These are phyloP conservation scores for Citrus maxima DNA, from an alignment of 345 rosid genomes.

Conservation along the genomic window DNA sequence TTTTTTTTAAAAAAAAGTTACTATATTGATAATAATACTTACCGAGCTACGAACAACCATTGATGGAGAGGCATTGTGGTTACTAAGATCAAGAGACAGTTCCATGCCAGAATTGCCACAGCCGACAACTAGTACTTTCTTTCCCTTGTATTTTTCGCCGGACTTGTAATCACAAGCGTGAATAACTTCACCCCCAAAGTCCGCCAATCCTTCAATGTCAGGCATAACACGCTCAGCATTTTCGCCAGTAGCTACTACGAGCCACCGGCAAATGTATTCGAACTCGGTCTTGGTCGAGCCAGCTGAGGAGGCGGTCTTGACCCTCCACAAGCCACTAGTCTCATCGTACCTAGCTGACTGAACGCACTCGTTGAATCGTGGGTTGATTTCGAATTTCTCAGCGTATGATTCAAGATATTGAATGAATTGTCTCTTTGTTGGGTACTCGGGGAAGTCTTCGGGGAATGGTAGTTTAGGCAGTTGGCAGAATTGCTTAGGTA, in stretches of 20 bases:
- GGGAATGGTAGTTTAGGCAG: conserved; percentile 83
- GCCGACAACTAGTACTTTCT: conserved; percentile 82
- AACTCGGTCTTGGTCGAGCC: conserved; percentile 49
- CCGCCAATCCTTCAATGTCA: conserved; percentile 61
- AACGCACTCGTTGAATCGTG: conserved; percentile 78
- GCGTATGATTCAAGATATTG: conserved; percentile 75
- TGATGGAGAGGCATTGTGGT: conserved; percentile 64
- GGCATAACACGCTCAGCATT: conserved; percentile 83
- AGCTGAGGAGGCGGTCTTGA: conserved; percentile 44
- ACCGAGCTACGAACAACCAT: conserved; percentile 90
- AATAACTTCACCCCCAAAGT: conserved; percentile 67
- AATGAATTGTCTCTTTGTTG: conserved; percentile 63
- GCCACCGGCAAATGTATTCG: conserved; percentile 89
- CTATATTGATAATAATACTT: conserved; percentile 26
- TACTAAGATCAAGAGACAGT: conserved; percentile 79
- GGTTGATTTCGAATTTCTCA: conserved; percentile 54
- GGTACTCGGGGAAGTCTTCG: conserved; percentile 70
- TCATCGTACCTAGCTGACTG: conserved; percentile 77
- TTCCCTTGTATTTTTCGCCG: conserved; percentile 59
- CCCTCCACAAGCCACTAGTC: conserved; percentile 81
- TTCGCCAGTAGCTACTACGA: conserved; percentile 95
- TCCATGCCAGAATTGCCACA: conserved; percentile 99
- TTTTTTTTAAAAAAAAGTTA: not conserved
- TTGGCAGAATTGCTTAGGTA: conserved; percentile 80
- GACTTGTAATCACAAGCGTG: conserved; percentile 79